These are phyloP conservation scores for Pleoardoris graminearum DNA, from an alignment of 2,329 filamentous ascomycete species.

Conservation along the genomic window DNA sequence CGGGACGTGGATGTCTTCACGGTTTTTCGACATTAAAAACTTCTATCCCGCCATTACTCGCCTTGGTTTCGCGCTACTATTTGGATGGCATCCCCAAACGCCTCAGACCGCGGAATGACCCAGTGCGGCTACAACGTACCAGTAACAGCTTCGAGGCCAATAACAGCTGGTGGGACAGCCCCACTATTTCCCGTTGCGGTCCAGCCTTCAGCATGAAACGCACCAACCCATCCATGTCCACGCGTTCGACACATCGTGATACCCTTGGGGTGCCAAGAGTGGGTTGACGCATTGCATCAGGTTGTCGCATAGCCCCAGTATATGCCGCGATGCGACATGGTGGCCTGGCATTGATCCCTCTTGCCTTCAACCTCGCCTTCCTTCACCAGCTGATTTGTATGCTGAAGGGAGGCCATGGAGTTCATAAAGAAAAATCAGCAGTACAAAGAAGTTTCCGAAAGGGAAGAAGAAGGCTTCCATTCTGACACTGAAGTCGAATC, in stretches of 20 bases:
- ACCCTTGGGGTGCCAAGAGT: not conserved
- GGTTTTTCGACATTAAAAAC: too few species aligned
- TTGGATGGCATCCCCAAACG: slow-evolving; percentile 4
- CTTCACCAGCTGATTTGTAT: too few species aligned
- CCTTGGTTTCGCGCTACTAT: not conserved
- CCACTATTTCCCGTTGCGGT: not conserved
- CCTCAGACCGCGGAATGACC: not conserved
- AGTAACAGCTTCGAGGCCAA: slow-evolving; percentile 1
- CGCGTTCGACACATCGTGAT: not conserved
- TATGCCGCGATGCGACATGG: not conserved
- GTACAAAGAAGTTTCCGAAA: not conserved
- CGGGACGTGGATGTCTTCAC: too few species aligned
- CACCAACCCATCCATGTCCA: not conserved
- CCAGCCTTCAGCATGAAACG: not conserved
- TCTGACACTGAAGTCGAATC: slow-evolving; percentile 4
- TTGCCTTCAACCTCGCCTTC: too few species aligned
- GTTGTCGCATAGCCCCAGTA: not conserved
- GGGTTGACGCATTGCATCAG: not conserved
- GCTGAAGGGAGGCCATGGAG: not conserved
- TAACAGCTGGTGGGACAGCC: not conserved
- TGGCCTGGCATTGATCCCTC: too few species aligned
- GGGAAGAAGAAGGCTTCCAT: not conserved
- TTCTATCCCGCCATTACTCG: not conserved
- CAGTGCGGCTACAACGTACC: not conserved
- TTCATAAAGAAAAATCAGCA: slow-evolving; percentile 2